These are phyloP conservation scores for Fusarium fracticaudum DNA, from an alignment of 2,329 filamentous ascomycete species.

Conservation along the genomic window DNA sequence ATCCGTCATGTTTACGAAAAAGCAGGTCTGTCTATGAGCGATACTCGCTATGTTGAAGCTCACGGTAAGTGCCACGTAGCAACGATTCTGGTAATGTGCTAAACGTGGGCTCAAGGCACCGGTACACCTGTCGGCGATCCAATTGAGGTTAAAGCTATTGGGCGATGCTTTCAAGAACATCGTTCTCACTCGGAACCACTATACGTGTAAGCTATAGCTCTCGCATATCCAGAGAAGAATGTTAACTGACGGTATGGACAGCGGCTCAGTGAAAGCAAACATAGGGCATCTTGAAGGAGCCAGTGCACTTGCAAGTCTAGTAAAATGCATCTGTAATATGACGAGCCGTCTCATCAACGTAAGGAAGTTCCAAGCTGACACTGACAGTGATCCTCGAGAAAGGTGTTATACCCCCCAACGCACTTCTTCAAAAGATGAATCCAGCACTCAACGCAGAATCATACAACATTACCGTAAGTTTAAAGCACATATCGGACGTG, in stretches of 20 bases:
- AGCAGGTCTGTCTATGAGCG: constrained; percentile 38
- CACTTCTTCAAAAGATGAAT: neutral
- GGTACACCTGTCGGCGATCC: constrained; percentile 8
- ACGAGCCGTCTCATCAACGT: accelerated
- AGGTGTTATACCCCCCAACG: constrained; percentile 3
- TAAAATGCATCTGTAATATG: constrained; percentile 6
- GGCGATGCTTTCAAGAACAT: neutral
- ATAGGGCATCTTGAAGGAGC: neutral
- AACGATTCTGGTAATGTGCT: accelerated
- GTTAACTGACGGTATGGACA: accelerated
- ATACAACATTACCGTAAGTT: neutral
- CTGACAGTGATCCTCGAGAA: neutral
- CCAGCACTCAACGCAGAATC: neutral
- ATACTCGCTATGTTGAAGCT: constrained; percentile 47
- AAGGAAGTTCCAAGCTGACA: neutral
- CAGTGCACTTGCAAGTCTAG: constrained; percentile 3
- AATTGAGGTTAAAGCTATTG: constrained; percentile 4
- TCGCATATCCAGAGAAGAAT: too few relatives aligned
- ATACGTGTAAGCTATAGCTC: constrained; percentile 2
- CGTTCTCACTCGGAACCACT: neutral
- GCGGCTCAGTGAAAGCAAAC: constrained; percentile 10
- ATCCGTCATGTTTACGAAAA: constrained; percentile 44
- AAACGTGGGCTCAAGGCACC: neutral
- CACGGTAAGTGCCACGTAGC: constrained; percentile 16
- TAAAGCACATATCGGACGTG: too few relatives aligned